These are phyloP conservation scores for Xylaria flabelliformis DNA, from an alignment of 495 filamentous ascomycete genomes.

Conservation along the genomic window DNA sequence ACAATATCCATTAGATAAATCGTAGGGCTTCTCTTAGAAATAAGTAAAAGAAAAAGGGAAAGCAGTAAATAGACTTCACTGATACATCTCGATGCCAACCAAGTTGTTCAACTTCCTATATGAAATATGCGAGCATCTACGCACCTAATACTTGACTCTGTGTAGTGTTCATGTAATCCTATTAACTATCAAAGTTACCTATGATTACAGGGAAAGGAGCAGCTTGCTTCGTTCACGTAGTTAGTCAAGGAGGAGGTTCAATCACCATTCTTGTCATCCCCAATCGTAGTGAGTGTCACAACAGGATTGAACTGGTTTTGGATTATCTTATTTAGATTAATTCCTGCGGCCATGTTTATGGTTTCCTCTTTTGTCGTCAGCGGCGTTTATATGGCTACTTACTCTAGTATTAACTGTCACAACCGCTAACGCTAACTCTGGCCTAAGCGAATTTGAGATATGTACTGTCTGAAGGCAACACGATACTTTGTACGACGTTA, in stretches of 20 bases:
- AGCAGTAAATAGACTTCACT: neutral
- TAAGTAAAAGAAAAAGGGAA: neutral
- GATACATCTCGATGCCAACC: neutral
- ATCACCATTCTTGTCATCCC: neutral
- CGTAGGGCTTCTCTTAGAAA: no score
- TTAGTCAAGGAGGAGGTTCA: neutral
- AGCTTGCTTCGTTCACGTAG: neutral
- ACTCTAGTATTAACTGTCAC: neutral
- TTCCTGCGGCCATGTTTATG: neutral
- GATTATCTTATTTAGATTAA: neutral
- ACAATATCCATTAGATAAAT: neutral
- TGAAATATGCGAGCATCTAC: neutral
- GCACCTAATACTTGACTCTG: no score
- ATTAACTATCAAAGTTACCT: neutral
- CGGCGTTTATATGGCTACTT: neutral
- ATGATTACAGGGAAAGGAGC: neutral
- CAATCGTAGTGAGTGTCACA: neutral
- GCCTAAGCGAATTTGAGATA: neutral
- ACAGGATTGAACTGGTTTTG: neutral
- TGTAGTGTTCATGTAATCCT: neutral
- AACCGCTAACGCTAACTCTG: neutral
- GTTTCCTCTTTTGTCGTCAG: no score
- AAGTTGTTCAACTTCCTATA: neutral
- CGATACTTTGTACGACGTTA: neutral
- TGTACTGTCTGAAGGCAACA: neutral